A percentile compares a stretch with the other conserved stretches of the same genome.
Conservation (phyloP, 768 basidiomycete genomes). For the Kwoniella sp. region DNA sequence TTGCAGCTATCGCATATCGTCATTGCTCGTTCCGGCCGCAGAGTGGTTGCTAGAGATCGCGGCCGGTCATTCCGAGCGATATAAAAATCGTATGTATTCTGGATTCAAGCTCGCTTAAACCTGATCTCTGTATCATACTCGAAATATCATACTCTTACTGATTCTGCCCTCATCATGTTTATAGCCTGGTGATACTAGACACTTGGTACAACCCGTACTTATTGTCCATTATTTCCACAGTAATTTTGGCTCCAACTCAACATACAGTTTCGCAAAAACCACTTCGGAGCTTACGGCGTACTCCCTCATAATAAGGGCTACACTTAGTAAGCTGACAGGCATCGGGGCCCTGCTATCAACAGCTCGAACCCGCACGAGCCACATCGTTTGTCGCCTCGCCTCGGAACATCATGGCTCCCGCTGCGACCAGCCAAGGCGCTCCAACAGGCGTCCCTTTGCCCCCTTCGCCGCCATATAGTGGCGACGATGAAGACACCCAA, state of each 20-base stretch:
- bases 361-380: too few relatives aligned
- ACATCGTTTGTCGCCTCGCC: too few relatives aligned
- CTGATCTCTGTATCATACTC: too few relatives aligned
- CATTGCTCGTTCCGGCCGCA: background rate
- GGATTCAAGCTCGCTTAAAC: background rate
- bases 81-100: background rate
- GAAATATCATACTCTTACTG: background rate
- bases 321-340: too few relatives aligned
- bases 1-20: background rate
- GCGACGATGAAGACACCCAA: background rate
- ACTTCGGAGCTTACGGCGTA: too few relatives aligned
- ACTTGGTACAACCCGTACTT: too few relatives aligned
- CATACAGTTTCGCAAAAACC: too few relatives aligned
- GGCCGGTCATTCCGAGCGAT: background rate
- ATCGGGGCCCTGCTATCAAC: too few relatives aligned
- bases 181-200: too few relatives aligned
- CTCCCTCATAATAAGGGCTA: too few relatives aligned
- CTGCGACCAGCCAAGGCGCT: background rate
- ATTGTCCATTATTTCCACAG: too few relatives aligned
- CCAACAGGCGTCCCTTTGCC: background rate
- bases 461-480: slow-evolving; percentile 18
- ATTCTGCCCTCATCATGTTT: background rate
- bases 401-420: background rate
- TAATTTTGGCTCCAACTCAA: too few relatives aligned
- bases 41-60: background rate